Base-by-base conservation (phyloP, 2,329 filamentous ascomycete genomes). In the Pyrenophora graminea region DNA sequence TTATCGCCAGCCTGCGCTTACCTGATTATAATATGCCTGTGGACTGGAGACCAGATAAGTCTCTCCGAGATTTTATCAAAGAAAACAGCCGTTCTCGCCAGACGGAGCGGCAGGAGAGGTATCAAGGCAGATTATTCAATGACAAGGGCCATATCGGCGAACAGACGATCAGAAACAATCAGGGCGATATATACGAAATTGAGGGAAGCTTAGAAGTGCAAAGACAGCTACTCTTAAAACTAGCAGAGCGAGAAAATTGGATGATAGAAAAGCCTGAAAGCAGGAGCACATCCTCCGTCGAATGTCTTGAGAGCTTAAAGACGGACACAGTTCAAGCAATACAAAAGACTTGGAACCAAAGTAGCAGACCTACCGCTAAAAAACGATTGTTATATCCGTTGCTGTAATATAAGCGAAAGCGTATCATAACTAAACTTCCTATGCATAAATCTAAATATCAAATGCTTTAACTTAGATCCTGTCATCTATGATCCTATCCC, bases 231-330 rank as follows among this genome's bases (percentile, higher is more conserved):
- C 44, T 57, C 31, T 41, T 49, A 25, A 57, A 55, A 46, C 55
- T 57, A 52, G 55, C 48, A 30, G 55, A 45, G 51, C 33, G 37
- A 37, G 55, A 57, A 41, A 57, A 55, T 55, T 8, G n/a, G 6
- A 39, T 46, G 13, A 55, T 48, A 23, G 51, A 48, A 48, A 33
- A 39, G 17, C 23, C 25, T 51, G 15, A 43, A 31, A 27, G 7
- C 8, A 36, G 9, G 47, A 31, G 21, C 17, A 25, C 17, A 31
- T 39, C 34, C 32, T 43, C 38, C 18, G 13, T 40, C 6, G 21
- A 52, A 48, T 3, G 30, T 33, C 17, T 51, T 36, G 12, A 51
- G 39, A 39, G 38, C 39, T 38, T 51, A 32, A 51, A 39, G 34
- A 30, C 12, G 18, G 40, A 53, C 40, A 53, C 40, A 39, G 45